Evolutionary conservation across 1,139 yeast species (phyloP), one percentile per base, ranked within the genome.

Genomic region (Saccharomyces pastorianus): DNA sequence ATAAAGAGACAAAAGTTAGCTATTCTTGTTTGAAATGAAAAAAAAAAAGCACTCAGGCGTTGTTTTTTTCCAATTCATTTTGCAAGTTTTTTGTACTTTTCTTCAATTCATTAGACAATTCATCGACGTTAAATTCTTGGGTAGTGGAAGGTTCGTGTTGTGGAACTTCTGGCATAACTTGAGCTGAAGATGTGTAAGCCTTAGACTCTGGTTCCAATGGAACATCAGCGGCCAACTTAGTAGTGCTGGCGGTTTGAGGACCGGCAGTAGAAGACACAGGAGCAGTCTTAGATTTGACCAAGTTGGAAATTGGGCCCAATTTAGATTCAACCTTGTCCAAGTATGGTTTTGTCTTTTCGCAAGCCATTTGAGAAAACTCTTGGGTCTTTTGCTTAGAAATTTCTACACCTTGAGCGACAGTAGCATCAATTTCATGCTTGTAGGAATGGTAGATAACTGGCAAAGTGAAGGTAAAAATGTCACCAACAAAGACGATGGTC

Each of bases 381-480:
- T 75, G 64, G 56, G 81, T 70, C 73, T 85, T 84, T 51, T 74
- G 77, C 68, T 79, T 80, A 55, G 83, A 83, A 53, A 80, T 65
- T 61, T 78, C 75, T 60, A 83, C 73, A 69, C 76, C 79, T 61
- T 82, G 77, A 57, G 79, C 80, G 55, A 86, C 79, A 54, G 82
- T 81, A 53, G 84, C 83, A 73, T 91, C 96, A 70, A 93, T 86
- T 75, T 87, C 86, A 66, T 78, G 78, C 78, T 89, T 84, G 80
- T 88, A 84, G 62, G 78, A 79, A 62, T 79, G 73, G 76, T 91
- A 93, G 60, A 87, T 66, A 34, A 81, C 81, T 57, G 99, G 98
- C 51, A 81, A 73, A 50, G 95, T 74, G 78, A 93, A 93, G 23
- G 87, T 79, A 38, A 77, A 70, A 53, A 88, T 72, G 54, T 86